Percentiles rank a stretch among this genome's conserved stretches.
Evolutionary conservation across 2,329 filamentous ascomycete genomes (phyloP).

Genomic region (Tolypocladium ovalisporum): DNA sequence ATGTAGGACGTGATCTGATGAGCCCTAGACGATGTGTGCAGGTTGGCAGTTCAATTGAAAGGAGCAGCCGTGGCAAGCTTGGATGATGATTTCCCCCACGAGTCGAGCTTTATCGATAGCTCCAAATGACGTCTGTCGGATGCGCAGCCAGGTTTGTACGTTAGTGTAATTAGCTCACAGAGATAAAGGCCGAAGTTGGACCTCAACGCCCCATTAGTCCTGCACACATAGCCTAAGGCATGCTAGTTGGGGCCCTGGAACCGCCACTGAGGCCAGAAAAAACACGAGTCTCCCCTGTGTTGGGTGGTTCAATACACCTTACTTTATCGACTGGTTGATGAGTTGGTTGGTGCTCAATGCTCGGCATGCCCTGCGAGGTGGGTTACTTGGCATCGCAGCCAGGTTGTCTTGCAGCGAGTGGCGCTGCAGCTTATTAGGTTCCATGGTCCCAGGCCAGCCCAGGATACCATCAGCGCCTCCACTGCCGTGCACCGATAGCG

Average conservation of each 20-base stretch:
- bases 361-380: background rate
- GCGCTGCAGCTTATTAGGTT: background rate
- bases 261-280: background rate
- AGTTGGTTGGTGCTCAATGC: background rate
- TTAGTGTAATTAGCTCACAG: background rate
- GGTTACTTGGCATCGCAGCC: background rate
- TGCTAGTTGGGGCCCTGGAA: background rate
- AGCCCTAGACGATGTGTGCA: background rate
- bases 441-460: too few species aligned
- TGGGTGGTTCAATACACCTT: background rate
- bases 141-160: background rate
- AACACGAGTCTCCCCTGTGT: background rate
- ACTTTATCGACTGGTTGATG: background rate
- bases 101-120: slow-evolving; percentile 1
- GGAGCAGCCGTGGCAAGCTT: background rate
- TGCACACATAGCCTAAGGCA: background rate
- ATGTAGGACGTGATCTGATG: background rate
- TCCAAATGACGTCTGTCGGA: background rate
- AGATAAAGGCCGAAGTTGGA: background rate
- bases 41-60: background rate
- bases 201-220: background rate
- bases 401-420: background rate
- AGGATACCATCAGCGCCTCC: background rate
- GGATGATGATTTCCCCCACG: background rate
- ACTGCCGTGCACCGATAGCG: background rate